phyloP scores from a whole-genome alignment of 331 rosid genomes.

The Malus hybrid region DNA sequence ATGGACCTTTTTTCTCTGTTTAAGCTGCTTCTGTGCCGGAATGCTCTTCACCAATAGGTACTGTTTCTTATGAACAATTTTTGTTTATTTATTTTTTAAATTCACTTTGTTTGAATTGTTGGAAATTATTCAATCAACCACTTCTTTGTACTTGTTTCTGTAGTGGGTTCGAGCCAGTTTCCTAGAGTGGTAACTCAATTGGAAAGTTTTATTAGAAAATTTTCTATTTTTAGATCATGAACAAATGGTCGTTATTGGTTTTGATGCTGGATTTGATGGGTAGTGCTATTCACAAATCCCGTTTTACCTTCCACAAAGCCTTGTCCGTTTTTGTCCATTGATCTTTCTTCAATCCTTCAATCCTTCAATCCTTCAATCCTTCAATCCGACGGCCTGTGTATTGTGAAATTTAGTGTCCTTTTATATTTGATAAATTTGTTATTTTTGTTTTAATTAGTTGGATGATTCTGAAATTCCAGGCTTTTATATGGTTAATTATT shows the following conservation, averaged over 20 bases:
- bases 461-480: conserved; percentile 11
- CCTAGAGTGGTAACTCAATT: not conserved
- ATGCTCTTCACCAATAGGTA: conserved; percentile 89
- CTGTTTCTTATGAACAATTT: not conserved
- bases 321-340: too few species aligned
- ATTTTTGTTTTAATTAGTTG: not conserved
- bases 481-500: not conserved
- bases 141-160: conserved; percentile 1
- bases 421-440: not conserved
- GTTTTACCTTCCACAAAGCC: too few species aligned
- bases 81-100: not conserved
- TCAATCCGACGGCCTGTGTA: too few species aligned
- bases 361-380: too few species aligned
- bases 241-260: not conserved
- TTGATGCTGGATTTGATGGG: not conserved
- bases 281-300: too few species aligned
- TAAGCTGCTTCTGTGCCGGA: conserved; percentile 85
- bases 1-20: conserved; percentile 77
- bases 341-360: too few species aligned
- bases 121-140: not conserved
- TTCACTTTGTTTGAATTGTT: not conserved
- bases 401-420: too few species aligned
- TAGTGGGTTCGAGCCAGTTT: conserved; percentile 2
- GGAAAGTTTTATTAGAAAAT: not conserved
- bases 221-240: conserved; percentile 19